Conservation (phyloP, 2,329 filamentous ascomycete genomes). For the Macrophomina phaseolina region DNA sequence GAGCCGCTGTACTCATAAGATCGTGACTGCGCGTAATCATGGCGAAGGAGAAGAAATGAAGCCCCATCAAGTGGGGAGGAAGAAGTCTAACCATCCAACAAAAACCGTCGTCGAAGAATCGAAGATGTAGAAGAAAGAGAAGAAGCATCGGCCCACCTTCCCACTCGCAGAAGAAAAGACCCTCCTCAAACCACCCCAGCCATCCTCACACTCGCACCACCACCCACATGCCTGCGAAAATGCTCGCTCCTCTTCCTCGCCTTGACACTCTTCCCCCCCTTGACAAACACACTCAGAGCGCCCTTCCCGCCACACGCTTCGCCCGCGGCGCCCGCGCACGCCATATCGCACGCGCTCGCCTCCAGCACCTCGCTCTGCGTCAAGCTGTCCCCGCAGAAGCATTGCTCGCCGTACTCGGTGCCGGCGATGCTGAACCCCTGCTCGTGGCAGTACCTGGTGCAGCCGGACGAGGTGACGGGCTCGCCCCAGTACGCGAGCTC, state of each 20-base stretch:
- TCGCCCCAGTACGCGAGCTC: slow-evolving; percentile 22
- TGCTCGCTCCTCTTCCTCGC: neutral
- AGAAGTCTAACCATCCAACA: neutral
- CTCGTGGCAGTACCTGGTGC: slow-evolving; percentile 38
- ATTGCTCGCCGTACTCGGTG: slow-evolving; percentile 35
- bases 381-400: slow-evolving; percentile 32
- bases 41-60: neutral
- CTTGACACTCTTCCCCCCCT: slow-evolving; percentile 14
- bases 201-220: slow-evolving; percentile 9
- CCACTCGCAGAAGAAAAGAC: no score
- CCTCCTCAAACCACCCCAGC: neutral
- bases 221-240: slow-evolving; percentile 21
- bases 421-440: slow-evolving; percentile 42
- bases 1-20: slow-evolving; percentile 6
- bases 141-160: no score
- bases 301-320: slow-evolving; percentile 20
- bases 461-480: slow-evolving; percentile 29
- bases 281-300: slow-evolving; percentile 20
- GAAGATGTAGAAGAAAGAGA: neutral
- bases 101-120: neutral
- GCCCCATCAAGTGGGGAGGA: neutral
- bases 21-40: neutral
- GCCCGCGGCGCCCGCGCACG: slow-evolving; percentile 19
- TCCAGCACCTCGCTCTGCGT: slow-evolving; percentile 23
- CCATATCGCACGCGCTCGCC: slow-evolving; percentile 21